These are phyloP conservation scores for Colletotrichum sublineola DNA, from an alignment of 2,329 filamentous ascomycete genomes.

Conservation along the genomic window DNA sequence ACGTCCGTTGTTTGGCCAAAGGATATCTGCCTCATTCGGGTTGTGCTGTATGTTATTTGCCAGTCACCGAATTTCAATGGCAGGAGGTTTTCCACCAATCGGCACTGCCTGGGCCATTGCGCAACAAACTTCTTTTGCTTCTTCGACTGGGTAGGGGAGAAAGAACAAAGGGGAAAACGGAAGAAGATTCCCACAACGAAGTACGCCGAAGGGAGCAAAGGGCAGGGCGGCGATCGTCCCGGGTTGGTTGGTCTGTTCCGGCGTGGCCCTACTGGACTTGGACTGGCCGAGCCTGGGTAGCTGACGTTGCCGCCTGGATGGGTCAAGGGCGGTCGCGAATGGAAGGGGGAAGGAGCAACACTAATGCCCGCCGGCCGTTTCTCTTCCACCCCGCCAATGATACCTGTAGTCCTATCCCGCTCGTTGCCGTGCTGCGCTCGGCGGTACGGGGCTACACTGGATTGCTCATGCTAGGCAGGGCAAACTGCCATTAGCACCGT, in stretches of 20 bases:
- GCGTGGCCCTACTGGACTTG: not conserved
- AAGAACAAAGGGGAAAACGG: not conserved
- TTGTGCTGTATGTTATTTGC: not conserved
- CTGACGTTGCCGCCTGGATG: not conserved
- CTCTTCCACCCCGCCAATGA: not conserved
- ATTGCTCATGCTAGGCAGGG: not conserved
- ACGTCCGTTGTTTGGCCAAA: conserved; percentile 4
- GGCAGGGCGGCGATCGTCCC: not conserved
- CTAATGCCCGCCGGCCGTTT: conserved; percentile 35
- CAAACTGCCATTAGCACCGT: not conserved
- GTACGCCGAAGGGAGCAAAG: conserved; percentile 4
- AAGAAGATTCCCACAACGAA: not conserved
- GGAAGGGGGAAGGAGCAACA: not conserved
- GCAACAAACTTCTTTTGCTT: too few relatives aligned
- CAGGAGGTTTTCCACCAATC: not conserved
- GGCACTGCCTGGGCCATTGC: not conserved
- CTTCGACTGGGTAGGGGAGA: not conserved
- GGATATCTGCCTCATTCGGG: not conserved
- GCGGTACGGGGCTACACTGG: not conserved
- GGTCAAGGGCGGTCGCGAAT: not conserved
- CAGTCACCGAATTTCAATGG: too few relatives aligned
- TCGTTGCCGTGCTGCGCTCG: not conserved
- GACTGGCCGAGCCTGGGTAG: not conserved
- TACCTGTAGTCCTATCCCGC: conserved; percentile 3
- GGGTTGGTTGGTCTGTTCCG: conserved; percentile 2